Base-by-base conservation (phyloP, 495 filamentous ascomycete species). In the Tuber umbilicatum region DNA sequence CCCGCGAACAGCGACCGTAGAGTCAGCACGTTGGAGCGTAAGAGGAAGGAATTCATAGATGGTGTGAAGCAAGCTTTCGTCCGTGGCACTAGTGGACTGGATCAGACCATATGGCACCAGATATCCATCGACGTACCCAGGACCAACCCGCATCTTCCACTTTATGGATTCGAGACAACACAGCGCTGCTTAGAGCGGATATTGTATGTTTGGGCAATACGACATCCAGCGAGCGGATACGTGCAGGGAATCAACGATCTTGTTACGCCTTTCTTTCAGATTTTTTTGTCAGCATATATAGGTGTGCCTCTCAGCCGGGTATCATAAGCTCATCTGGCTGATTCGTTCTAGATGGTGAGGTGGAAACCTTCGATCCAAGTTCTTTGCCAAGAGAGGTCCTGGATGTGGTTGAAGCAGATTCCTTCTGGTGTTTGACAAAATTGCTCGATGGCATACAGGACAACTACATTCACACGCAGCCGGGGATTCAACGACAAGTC, bases 231-330 rank as follows among this genome's bases (percentile, higher is more conserved):
- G 7, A 97, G 93, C 82, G 95, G 95, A 50, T 99, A 99, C 83
- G 95, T 99, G 0, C 95, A 99, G 83, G 95, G 95, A 70, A 99
- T 99, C 83, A 99, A 98, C 83, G 95, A 99, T 83, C 89, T 99
- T 39, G 94, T 97, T 4, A 97, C 94, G 14, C 95, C 95, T 17
- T 98, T 99, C 83, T 99, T 93, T 90, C 93, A 99, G 83, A 94
- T 97, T 3, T 99, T 99, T 80, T 86, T 99, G 16, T 95, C 93
- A 35, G 89, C 89, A 43, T 99, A 99, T 81, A 97, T 98, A 40
- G 81, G 81, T 82, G 80, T 10, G 64, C 68, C 23, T 68, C 60
- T 73, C 42, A 70, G 17, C 21, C 6, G 47, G 21, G 41, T 38
- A 35, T 55, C 38, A 55, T 3, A 10, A 23, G 75, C 74, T 35